Evolutionary conservation across 2,329 filamentous ascomycete species (phyloP).

Genomic region (Penicillium fuscoglaucum): DNA sequence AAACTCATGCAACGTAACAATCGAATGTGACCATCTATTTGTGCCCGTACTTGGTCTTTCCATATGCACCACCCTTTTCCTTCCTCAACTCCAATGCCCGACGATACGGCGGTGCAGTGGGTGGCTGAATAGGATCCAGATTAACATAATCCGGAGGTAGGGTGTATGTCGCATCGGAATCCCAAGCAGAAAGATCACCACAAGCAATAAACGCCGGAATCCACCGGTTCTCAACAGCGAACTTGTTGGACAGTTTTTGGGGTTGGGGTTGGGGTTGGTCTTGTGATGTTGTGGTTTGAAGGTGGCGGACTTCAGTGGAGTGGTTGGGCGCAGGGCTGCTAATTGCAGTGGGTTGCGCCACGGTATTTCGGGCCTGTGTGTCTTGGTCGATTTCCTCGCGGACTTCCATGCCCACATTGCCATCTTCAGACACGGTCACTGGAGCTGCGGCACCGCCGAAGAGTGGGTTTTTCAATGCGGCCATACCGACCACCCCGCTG

Average conservation of each 20-base stretch:
- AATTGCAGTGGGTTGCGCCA: slow-evolving; percentile 4
- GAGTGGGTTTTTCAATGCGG: slow-evolving; percentile 40
- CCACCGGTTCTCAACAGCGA: slow-evolving; percentile 62
- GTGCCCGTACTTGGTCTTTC: slow-evolving; percentile 60
- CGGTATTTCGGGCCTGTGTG: slow-evolving; percentile 12
- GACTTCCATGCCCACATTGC: slow-evolving; percentile 39
- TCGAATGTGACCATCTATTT: slow-evolving; percentile 26
- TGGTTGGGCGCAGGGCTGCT: slow-evolving; percentile 18
- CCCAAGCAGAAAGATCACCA: slow-evolving; percentile 89
- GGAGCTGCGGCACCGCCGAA: slow-evolving; percentile 42
- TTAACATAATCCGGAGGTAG: slow-evolving; percentile 83
- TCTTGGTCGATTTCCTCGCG: slow-evolving; percentile 46
- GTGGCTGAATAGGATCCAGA: slow-evolving; percentile 89
- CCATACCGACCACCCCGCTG: slow-evolving; percentile 50
- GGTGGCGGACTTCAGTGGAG: slow-evolving; percentile 25
- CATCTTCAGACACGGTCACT: slow-evolving; percentile 29
- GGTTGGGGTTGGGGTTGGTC: slow-evolving; percentile 18
- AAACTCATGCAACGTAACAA: slow-evolving; percentile 9
- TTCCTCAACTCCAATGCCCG: slow-evolving; percentile 82
- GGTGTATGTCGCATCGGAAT: slow-evolving; percentile 92
- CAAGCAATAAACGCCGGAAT: slow-evolving; percentile 97
- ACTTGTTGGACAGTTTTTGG: slow-evolving; percentile 28
- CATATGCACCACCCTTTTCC: slow-evolving; percentile 72
- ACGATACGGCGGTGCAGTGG: slow-evolving; percentile 93
- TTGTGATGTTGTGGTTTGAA: slow-evolving; percentile 44